Evolutionary conservation across 805 yeast species (phyloP), one percentile per base, ranked within the genome.

Genomic region (Candida ponderosae): DNA sequence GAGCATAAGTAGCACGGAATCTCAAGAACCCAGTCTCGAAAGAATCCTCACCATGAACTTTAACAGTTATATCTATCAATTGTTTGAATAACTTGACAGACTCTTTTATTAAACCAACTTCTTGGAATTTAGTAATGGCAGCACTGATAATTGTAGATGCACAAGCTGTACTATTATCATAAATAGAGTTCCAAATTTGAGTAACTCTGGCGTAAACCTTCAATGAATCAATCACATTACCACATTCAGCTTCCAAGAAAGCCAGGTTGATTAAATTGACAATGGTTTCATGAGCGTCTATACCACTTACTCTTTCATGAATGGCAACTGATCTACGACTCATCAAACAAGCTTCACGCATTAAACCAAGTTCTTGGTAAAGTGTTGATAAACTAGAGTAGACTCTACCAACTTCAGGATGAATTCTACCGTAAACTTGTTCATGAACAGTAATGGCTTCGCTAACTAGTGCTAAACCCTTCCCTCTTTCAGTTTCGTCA

Each of bases 371-470:
- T 40, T 80, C 87, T 40, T 75, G 70, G 61, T 76, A 84, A 16
- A 78, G 58, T 43, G 79, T 77, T 13, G 94, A 81, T 33, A 87
- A 65, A 9, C 74, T 65, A 31, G 78, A 63, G 52, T 81, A 81
- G 27, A 79, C 78, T 36, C 73, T 73, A 13, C 90, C 87, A 21
- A 89, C 83, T 47, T 81, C 87, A 8, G 81, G 72, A 51, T 89
- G 93, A 23, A 90, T 71, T 20, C 70, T 56, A 23, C 97, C 96
- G 49, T 84, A 84, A 23, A 86, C 76, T 54, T 87, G 95, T 56
- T 88, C 95, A 44, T 76, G 76, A 38, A 87, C 68, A 8, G 81
- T 62, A 27, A 85, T 63, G 21, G 93, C 69, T 57, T 90, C 96
- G 23, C 69, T 60, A 46, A 89, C 62, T 37, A 84, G 68, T 26